A percentile compares a stretch with the other conserved stretches of the same genome.
Evolutionary conservation across 1,139 yeast species (phyloP).

Genomic region (Pichia sp.): DNA sequence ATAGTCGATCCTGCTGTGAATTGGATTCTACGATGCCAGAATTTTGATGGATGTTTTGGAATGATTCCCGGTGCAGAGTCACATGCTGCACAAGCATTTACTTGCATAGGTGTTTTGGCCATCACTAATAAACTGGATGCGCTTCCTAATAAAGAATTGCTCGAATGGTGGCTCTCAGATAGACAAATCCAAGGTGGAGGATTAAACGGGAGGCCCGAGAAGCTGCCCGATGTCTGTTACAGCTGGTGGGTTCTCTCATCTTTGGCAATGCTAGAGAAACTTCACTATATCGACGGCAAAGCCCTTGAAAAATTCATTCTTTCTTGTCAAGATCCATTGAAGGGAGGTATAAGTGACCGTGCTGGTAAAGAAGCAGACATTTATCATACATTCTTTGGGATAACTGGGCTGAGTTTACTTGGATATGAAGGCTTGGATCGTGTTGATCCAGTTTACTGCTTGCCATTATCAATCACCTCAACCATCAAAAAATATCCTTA

Average conservation of each 20-base stretch:
- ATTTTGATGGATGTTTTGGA: slow-evolving; percentile 97
- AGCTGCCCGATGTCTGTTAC: slow-evolving; percentile 92
- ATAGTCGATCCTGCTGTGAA: slow-evolving; percentile 58
- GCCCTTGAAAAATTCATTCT: slow-evolving; percentile 62
- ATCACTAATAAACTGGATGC: slow-evolving; percentile 53
- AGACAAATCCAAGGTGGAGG: slow-evolving; percentile 92
- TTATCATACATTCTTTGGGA: slow-evolving; percentile 85
- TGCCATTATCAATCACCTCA: slow-evolving; percentile 53
- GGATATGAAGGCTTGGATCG: slow-evolving; percentile 48
- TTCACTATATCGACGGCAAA: slow-evolving; percentile 67
- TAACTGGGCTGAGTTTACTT: slow-evolving; percentile 77
- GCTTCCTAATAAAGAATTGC: slow-evolving; percentile 42
- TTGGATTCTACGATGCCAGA: slow-evolving; percentile 64
- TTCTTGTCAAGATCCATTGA: slow-evolving; percentile 64
- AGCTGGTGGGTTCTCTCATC: slow-evolving; percentile 97
- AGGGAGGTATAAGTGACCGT: slow-evolving; percentile 91
- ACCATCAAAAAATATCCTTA: slow-evolving; percentile 43
- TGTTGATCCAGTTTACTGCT: slow-evolving; percentile 82
- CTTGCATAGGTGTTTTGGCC: slow-evolving; percentile 76
- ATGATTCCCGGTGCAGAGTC: slow-evolving; percentile 91
- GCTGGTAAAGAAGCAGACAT: slow-evolving; percentile 90
- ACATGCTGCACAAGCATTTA: slow-evolving; percentile 89
- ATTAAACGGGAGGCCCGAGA: slow-evolving; percentile 92
- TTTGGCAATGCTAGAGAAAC: slow-evolving; percentile 55
- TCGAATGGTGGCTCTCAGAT: slow-evolving; percentile 84